Base-by-base conservation (phyloP, 257 asterid genomes). In the Linderniella brevidens region DNA sequence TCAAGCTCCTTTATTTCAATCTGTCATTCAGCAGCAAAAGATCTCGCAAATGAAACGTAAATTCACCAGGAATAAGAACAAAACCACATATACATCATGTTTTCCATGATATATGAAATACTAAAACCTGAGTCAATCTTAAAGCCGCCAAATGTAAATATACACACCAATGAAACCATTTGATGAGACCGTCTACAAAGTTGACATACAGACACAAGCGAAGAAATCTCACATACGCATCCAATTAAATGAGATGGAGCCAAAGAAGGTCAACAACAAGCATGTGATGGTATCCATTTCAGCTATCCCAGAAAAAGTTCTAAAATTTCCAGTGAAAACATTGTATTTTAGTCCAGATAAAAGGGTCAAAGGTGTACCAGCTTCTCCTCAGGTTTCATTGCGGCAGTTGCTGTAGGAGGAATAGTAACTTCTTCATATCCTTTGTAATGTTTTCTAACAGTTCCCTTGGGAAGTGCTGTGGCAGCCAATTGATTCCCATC, bases 1-100 rank as follows among this genome's bases (percentile, higher is more conserved):
- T 88, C 98, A 52, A 88, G 72, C 71, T 88, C 98, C 79, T 77
- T 78, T 65, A 88, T 84, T 55, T 80, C 98, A 70, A 88, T 84
- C 96, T 88, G 78, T 56, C 53, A 74, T 29, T n/a, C 35, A 45
- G 55, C 59, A 39, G 50, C 48, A 55, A 42, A 48, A 8, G 38
- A 53, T 38, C 32, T 19, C 1, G 36, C 53, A 54, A n/a, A n/a
- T 51, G 58, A 41, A 44, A 52, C 42, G 54, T 16, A 48, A 63
- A 60, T 47, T 46, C 56, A 54, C 52, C 35, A 54, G 17, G 48
- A 15, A 51, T 39, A 59, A 44, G 48, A 10, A 36, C 9, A 53
- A 17, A 46, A 25, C 6, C 32, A 25, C 32, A 25, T 2, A n/a
- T n/a, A n/a, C n/a, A 25, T 25, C 32, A 25, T 6, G 6, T 25